phyloP scores from a whole-genome alignment of 2,329 filamentous ascomycete genomes.

The Botrytis galanthina region DNA sequence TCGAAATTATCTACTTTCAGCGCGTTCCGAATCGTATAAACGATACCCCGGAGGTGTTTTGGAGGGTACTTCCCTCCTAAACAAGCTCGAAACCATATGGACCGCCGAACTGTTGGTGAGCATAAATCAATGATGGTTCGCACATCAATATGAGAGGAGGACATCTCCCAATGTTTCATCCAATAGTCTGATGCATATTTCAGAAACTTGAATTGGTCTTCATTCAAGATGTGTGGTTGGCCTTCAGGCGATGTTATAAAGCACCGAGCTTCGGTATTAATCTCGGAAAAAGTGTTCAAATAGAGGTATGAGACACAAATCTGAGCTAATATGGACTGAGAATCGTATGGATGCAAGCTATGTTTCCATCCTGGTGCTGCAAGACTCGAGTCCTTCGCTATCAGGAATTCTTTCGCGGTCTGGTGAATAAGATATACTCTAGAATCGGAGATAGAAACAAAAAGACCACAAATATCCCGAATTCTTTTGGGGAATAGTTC shows the following conservation, averaged over 20 bases:
- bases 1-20: not conserved
- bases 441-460: conserved; percentile 10
- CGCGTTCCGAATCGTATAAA: rapidly evolving
- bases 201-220: not conserved
- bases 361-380: not conserved
- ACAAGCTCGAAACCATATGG: not conserved
- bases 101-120: not conserved
- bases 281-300: not conserved
- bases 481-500: not conserved
- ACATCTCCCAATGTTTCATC: not conserved
- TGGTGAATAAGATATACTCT: conserved; percentile 20
- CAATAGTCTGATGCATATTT: not conserved
- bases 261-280: not conserved
- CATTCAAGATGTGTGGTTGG: not conserved
- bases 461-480: conserved; percentile 15
- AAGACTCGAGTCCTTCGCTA: not conserved
- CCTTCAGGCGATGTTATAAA: not conserved
- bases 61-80: not conserved
- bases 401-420: conserved; percentile 18
- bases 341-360: not conserved
- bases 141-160: not conserved
- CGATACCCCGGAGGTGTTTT: not conserved
- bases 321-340: not conserved
- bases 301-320: conserved; percentile 12
- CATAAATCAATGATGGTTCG: not conserved